Evolutionary conservation across 306 rosid species (phyloP), one percentile per base, ranked within the genome.

Genomic region (Vicia faba): DNA sequence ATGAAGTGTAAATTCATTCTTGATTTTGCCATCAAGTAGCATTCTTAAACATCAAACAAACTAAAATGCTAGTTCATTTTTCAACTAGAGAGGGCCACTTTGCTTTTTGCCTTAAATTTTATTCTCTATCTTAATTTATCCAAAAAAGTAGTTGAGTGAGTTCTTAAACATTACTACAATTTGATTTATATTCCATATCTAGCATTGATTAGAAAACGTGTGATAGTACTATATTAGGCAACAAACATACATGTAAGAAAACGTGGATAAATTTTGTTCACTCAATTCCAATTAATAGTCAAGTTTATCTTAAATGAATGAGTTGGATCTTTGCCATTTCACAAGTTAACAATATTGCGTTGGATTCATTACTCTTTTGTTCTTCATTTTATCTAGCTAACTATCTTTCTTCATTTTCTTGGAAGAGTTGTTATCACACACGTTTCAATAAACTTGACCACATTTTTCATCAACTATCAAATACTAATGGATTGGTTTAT

Each of bases 401-500:
- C 45, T 40, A 40, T 4, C 15, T 39, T 39, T 9, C 43, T 41
- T 13, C 48, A 43, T 12, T 12, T 43, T 43, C 15, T 43, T 4
- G 14, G 48, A 43, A 44, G 35, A 73, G 55, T 62, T 20, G 58
- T 48, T 49, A 69, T 10, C 76, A 25, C 56, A 33, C 70, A 15
- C 49, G 70, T 75, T 61, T 51, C 74, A 18, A 9, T 76, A 60
- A 62, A 28, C 12, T 43, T 53, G 75, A 54, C 75, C 74, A 31
- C 16, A 69, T 40, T 61, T 57, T 43, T 43, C 14, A 43, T 43
- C 15, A 10, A 58, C 13, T 26, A 62, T 46, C 51, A 44, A 45
- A 26, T 46, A 33, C 38, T 7, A 23, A 64, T 43, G 41, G 43
- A 62, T 10, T 29, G 31, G 60, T 45, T 43, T 69, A 40, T 70